Evolutionary conservation across 257 asterid species (phyloP).

Genomic region (Primulina tabacum): DNA sequence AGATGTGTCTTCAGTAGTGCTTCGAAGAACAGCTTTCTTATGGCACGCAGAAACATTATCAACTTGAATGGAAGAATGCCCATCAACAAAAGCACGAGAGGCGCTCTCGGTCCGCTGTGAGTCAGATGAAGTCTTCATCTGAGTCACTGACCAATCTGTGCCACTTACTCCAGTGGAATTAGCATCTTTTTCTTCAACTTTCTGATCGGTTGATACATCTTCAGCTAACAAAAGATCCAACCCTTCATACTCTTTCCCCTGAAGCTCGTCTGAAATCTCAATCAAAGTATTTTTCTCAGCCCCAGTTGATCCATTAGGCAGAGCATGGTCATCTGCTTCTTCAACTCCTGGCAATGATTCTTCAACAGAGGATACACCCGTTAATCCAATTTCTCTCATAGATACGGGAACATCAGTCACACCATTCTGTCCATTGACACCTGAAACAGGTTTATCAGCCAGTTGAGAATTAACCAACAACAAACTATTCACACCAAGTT

Average conservation of each 20-base stretch:
- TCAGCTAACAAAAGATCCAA: slow-evolving; percentile 28
- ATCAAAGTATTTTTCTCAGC: slow-evolving; percentile 27
- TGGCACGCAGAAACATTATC: slow-evolving; percentile 33
- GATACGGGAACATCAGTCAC: slow-evolving; percentile 22
- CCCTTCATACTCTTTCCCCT: slow-evolving; percentile 29
- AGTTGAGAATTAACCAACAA: slow-evolving; percentile 22
- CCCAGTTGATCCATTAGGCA: slow-evolving; percentile 28
- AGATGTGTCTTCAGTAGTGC: slow-evolving; percentile 33
- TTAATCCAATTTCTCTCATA: slow-evolving; percentile 26
- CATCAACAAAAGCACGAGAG: slow-evolving; percentile 30
- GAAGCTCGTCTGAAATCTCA: slow-evolving; percentile 34
- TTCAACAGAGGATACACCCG: slow-evolving; percentile 25
- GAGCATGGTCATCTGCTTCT: slow-evolving; percentile 25
- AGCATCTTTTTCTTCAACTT: slow-evolving; percentile 29
- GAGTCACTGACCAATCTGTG: slow-evolving; percentile 25
- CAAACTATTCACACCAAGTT: slow-evolving; percentile 26
- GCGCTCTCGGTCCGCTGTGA: slow-evolving; percentile 25
- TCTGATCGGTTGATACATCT: slow-evolving; percentile 23
- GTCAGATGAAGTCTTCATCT: slow-evolving; percentile 13
- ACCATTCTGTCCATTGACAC: slow-evolving; percentile 32
- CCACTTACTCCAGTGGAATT: slow-evolving; percentile 31
- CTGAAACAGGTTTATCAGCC: slow-evolving; percentile 40
- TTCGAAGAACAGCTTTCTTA: slow-evolving; percentile 31
- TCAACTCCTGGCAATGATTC: slow-evolving; percentile 31
- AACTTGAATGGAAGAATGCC: slow-evolving; percentile 26